phyloP scores from a whole-genome alignment of 2,329 filamentous ascomycete genomes.

The Lecanicillium sp. region DNA sequence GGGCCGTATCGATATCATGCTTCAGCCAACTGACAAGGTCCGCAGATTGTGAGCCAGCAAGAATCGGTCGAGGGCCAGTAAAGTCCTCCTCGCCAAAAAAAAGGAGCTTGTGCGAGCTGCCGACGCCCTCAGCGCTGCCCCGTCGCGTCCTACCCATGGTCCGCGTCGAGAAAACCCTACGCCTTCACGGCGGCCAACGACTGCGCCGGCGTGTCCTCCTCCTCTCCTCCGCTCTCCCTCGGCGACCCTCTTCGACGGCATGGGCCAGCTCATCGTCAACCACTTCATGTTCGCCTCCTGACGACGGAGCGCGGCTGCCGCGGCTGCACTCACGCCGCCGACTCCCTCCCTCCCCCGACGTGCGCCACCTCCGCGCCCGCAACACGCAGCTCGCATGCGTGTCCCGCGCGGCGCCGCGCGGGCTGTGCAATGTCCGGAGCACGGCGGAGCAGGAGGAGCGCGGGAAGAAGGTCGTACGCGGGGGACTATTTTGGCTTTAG shows the following conservation, averaged over 20 bases:
- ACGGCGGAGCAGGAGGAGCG: slow-evolving; percentile 22
- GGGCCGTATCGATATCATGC: neutral
- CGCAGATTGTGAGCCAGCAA: slow-evolving; percentile 26
- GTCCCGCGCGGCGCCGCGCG: slow-evolving; percentile 30
- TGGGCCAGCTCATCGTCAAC: slow-evolving; percentile 35
- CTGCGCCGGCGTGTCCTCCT: no score
- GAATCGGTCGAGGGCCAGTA: slow-evolving; percentile 31
- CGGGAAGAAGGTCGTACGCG: slow-evolving; percentile 22
- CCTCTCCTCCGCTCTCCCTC: slow-evolving; percentile 20
- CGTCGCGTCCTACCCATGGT: slow-evolving; percentile 35
- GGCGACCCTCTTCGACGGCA: slow-evolving; percentile 28
- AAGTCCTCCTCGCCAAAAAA: slow-evolving; percentile 29
- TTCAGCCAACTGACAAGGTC: slow-evolving; percentile 1
- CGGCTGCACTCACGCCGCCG: slow-evolving; percentile 33
- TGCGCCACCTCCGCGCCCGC: slow-evolving; percentile 31
- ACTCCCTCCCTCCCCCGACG: slow-evolving; percentile 33
- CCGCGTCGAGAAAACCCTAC: slow-evolving; percentile 30
- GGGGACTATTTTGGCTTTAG: slow-evolving; percentile 33
- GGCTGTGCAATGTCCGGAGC: slow-evolving; percentile 23
- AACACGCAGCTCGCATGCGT: slow-evolving; percentile 34
- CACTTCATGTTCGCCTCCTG: slow-evolving; percentile 41
- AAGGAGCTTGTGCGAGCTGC: slow-evolving; percentile 26
- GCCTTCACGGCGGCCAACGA: slow-evolving; percentile 28
- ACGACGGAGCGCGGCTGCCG: slow-evolving; percentile 29
- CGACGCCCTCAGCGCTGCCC: slow-evolving; percentile 24